Percentiles rank a stretch among this genome's conserved stretches.
Evolutionary conservation across 805 yeast species (phyloP).

Genomic region (Zygoascus tannicola): DNA sequence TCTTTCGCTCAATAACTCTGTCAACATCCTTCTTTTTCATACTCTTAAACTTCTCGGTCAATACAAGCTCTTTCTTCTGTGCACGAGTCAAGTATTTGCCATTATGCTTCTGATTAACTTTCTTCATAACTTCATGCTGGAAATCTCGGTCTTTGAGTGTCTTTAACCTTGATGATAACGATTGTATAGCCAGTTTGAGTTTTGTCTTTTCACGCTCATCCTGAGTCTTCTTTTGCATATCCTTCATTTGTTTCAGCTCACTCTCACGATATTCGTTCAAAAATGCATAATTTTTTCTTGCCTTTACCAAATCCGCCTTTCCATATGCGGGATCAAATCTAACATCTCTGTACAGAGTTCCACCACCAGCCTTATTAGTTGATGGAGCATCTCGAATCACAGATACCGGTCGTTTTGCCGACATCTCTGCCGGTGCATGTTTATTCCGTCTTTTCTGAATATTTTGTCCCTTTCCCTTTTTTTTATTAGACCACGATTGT

Average conservation of each 20-base stretch:
- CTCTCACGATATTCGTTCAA: slow-evolving; percentile 74
- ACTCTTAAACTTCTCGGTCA: slow-evolving; percentile 28
- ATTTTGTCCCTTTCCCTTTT: not conserved
- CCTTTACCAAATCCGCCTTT: slow-evolving; percentile 56
- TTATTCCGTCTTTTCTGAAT: slow-evolving; percentile 36
- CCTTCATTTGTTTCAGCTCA: slow-evolving; percentile 57
- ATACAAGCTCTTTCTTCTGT: slow-evolving; percentile 29
- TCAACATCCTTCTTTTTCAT: slow-evolving; percentile 30
- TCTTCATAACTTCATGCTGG: slow-evolving; percentile 59
- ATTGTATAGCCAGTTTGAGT: slow-evolving; percentile 26
- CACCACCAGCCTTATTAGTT: slow-evolving; percentile 8
- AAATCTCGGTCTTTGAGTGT: slow-evolving; percentile 67
- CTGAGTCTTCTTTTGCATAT: slow-evolving; percentile 35
- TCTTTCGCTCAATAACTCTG: slow-evolving; percentile 26
- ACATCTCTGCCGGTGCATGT: slow-evolving; percentile 81
- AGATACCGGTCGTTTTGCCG: slow-evolving; percentile 64
- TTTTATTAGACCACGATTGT: slow-evolving; percentile 14
- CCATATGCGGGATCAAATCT: slow-evolving; percentile 89
- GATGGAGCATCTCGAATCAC: slow-evolving; percentile 57
- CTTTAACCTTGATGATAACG: slow-evolving; percentile 37
- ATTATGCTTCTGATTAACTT: slow-evolving; percentile 37
- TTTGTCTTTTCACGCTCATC: slow-evolving; percentile 37
- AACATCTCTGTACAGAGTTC: slow-evolving; percentile 58
- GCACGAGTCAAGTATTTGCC: slow-evolving; percentile 29
- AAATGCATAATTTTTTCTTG: slow-evolving; percentile 73